These are phyloP conservation scores for Epichloe coenophiala DNA, from an alignment of 2,329 filamentous ascomycete species.

Conservation along the genomic window DNA sequence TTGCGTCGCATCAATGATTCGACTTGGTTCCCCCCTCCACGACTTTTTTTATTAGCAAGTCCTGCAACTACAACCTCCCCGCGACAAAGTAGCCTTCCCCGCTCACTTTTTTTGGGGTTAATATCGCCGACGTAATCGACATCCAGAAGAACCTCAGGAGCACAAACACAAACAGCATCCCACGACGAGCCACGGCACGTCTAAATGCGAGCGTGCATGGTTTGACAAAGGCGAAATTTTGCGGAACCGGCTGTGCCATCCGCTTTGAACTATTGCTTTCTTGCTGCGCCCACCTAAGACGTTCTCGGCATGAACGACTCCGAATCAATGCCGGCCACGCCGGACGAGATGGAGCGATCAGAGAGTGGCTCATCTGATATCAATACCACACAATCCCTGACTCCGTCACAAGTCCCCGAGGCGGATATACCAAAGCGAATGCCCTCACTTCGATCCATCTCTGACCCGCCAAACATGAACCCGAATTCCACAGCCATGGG, in stretches of 20 bases:
- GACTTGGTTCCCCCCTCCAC: neutral
- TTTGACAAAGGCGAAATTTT: neutral
- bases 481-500: slow-evolving; percentile 76
- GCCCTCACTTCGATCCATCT: slow-evolving; percentile 45
- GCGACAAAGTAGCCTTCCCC: neutral
- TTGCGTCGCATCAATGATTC: neutral
- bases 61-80: neutral
- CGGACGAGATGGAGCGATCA: slow-evolving; percentile 28
- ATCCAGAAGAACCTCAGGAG: neutral
- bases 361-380: slow-evolving; percentile 14
- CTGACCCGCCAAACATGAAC: slow-evolving; percentile 53
- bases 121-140: neutral
- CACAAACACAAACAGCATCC: neutral
- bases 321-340: slow-evolving; percentile 29
- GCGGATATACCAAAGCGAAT: slow-evolving; percentile 32
- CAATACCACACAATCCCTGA: slow-evolving; percentile 31
- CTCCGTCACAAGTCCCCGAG: slow-evolving; percentile 29
- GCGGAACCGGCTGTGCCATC: slow-evolving; percentile 6
- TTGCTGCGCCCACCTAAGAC: neutral
- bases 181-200: neutral
- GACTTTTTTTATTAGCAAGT: neutral
- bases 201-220: slow-evolving; percentile 3
- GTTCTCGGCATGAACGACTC: slow-evolving; percentile 13
- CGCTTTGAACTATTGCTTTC: slow-evolving; percentile 1
- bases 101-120: neutral